These are phyloP conservation scores for Lepidium aucheri DNA, from an alignment of 345 rosid genomes.

Conservation along the genomic window DNA sequence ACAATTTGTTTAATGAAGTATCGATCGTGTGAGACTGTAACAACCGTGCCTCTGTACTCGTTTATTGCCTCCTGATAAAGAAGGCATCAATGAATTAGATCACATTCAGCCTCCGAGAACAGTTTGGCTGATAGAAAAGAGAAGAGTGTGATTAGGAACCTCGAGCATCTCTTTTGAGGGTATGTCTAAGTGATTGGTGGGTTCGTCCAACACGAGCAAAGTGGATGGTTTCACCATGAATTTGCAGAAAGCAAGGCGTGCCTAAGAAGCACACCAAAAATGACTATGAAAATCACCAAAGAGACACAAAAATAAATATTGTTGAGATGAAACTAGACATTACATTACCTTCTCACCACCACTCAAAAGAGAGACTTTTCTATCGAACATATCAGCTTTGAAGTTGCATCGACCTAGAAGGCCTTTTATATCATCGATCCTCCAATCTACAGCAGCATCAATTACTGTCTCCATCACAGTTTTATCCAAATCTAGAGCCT, in stretches of 20 bases:
- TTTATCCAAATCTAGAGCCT: slow-evolving; percentile 77
- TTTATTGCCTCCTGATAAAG: slow-evolving; percentile 69
- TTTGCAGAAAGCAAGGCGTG: slow-evolving; percentile 84
- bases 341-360: slow-evolving; percentile 80
- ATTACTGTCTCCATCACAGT: slow-evolving; percentile 73
- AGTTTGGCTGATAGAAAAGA: background rate
- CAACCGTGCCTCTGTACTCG: slow-evolving; percentile 76
- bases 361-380: slow-evolving; percentile 75
- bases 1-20: slow-evolving; percentile 92
- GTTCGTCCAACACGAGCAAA: slow-evolving; percentile 72
- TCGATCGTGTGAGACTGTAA: slow-evolving; percentile 83
- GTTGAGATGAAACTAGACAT: background rate
- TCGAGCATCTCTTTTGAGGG: slow-evolving; percentile 96
- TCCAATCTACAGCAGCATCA: slow-evolving; percentile 90
- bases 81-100: background rate
- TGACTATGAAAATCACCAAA: background rate
- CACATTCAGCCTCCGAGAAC: background rate
- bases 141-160: slow-evolving; percentile 32
- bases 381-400: slow-evolving; percentile 82
- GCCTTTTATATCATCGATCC: slow-evolving; percentile 77
- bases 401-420: slow-evolving; percentile 96
- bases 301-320: background rate
- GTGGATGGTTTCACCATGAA: slow-evolving; percentile 89
- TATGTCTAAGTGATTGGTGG: slow-evolving; percentile 88
- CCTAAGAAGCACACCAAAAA: slow-evolving; percentile 31